A percentile compares a stretch with the other conserved stretches of the same genome.
phyloP scores from a whole-genome alignment of 495 filamentous ascomycete species.

The Penicillium cinerascens region DNA sequence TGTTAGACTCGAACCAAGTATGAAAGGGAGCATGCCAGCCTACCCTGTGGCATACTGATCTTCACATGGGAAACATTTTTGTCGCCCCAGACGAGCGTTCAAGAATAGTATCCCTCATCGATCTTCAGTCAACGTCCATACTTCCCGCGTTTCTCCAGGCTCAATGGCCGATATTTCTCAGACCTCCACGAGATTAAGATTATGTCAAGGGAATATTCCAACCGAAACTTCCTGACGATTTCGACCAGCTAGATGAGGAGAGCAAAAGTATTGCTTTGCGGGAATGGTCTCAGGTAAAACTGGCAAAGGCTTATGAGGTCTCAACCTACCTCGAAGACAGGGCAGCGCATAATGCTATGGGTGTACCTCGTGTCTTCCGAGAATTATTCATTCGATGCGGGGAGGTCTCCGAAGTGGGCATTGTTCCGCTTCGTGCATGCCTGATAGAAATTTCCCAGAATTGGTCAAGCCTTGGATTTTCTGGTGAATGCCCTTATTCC shows the following conservation, averaged over 20 bases:
- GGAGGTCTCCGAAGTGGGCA: constrained; percentile 28
- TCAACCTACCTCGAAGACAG: constrained; percentile 26
- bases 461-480: constrained; percentile 29
- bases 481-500: constrained; percentile 27
- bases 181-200: constrained; percentile 21
- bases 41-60: constrained; percentile 39
- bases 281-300: constrained; percentile 21
- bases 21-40: no score
- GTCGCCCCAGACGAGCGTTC: constrained; percentile 22
- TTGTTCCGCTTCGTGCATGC: constrained; percentile 32
- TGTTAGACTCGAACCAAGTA: no score
- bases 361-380: constrained; percentile 28
- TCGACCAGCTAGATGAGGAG: constrained; percentile 27
- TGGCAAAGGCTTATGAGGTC: constrained; percentile 38
- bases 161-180: constrained; percentile 32
- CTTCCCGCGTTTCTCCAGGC: constrained; percentile 29
- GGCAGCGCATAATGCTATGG: constrained; percentile 27
- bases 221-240: constrained; percentile 27
- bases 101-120: constrained; percentile 29
- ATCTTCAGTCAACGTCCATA: constrained; percentile 28
- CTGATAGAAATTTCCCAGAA: constrained; percentile 32
- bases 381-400: constrained; percentile 34
- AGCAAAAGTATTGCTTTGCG: constrained; percentile 18
- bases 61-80: constrained; percentile 38
- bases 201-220: constrained; percentile 25